phyloP scores from a whole-genome alignment of 2,329 filamentous ascomycete species.

The Colletotrichum simmondsii region DNA sequence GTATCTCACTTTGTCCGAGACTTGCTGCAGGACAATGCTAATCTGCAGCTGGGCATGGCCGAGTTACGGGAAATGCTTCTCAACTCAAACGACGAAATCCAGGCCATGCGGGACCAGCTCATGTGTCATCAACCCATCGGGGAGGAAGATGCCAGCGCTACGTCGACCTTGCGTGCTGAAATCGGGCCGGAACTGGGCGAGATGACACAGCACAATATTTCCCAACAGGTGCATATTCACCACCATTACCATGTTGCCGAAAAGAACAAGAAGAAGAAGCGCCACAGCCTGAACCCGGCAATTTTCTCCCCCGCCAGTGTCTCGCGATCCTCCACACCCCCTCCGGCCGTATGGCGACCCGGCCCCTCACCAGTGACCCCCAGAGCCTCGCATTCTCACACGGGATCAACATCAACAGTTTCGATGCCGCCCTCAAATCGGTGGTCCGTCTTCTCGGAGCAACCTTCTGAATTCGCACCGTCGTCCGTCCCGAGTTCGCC shows the following conservation, averaged over 20 bases:
- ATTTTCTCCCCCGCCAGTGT: conserved; percentile 67
- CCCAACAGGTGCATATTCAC: conserved; percentile 89
- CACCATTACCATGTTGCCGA: conserved; percentile 87
- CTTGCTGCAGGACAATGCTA: conserved; percentile 94
- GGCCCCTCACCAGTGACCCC: conserved; percentile 51
- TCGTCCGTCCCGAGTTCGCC: conserved; percentile 88
- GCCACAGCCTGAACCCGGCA: conserved; percentile 70
- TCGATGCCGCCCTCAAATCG: conserved; percentile 59
- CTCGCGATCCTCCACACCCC: conserved; percentile 54
- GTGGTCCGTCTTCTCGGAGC: conserved; percentile 73
- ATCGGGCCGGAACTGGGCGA: conserved; percentile 58
- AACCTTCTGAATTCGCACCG: conserved; percentile 71
- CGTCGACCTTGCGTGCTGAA: conserved; percentile 76
- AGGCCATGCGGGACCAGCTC: conserved; percentile 84
- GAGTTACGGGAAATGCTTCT: conserved; percentile 92
- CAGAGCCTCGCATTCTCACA: conserved; percentile 53
- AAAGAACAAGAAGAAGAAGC: conserved; percentile 79
- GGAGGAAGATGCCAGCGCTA: conserved; percentile 51
- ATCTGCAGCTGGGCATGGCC: conserved; percentile 89
- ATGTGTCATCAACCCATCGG: conserved; percentile 78
- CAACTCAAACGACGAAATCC: conserved; percentile 94
- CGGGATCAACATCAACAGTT: conserved; percentile 62
- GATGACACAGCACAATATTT: conserved; percentile 50
- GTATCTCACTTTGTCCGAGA: conserved; percentile 98
- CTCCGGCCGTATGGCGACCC: conserved; percentile 50